Conservation (phyloP, 768 basidiomycete species). For the Boletus coccyginus region DNA sequence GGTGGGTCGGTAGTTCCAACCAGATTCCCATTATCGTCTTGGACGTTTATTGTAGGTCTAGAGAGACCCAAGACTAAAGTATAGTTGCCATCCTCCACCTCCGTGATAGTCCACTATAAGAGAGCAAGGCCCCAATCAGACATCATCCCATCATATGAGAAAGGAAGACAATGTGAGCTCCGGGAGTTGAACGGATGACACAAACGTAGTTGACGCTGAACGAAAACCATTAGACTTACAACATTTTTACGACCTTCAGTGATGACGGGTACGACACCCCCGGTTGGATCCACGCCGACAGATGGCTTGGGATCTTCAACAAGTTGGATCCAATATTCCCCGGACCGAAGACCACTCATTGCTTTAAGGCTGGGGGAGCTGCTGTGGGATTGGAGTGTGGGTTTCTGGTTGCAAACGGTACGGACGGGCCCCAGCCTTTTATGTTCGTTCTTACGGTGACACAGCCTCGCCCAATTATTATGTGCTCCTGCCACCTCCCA, state of each 20-base stretch:
- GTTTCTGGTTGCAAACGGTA: background rate
- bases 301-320: background rate
- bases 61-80: background rate
- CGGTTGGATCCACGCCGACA: background rate
- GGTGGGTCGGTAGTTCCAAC: background rate
- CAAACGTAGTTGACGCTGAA: background rate
- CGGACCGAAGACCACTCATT: background rate
- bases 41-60: no score
- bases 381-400: background rate
- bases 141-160: no score
- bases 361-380: background rate
- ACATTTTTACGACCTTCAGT: background rate
- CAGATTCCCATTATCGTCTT: background rate
- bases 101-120: background rate
- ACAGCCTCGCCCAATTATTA: no score
- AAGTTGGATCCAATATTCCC: background rate
- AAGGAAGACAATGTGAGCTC: background rate
- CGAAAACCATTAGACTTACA: background rate
- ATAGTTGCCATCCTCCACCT: background rate
- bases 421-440: background rate
- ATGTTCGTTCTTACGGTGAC: background rate
- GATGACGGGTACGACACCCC: background rate
- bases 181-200: background rate
- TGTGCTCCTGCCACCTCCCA: background rate
- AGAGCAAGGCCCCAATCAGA: background rate